phyloP scores from a whole-genome alignment of 2,329 filamentous ascomycete genomes.

The Penicillium sp. region DNA sequence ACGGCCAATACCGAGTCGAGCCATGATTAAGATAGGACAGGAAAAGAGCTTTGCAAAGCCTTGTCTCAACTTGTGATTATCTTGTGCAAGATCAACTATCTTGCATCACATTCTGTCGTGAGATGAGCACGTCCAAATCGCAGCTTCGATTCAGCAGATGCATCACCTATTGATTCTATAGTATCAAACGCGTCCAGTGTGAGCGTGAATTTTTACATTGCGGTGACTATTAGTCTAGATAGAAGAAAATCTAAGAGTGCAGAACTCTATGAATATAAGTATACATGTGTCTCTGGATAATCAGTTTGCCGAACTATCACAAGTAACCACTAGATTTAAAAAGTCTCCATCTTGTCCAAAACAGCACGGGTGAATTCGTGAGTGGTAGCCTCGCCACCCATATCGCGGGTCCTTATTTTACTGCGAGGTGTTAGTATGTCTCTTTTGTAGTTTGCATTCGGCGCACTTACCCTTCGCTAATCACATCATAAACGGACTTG shows the following conservation, averaged over 20 bases:
- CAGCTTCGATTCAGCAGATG: neutral
- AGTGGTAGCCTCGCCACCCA: slow-evolving; percentile 87
- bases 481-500: slow-evolving; percentile 71
- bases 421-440: slow-evolving; percentile 43
- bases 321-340: slow-evolving; percentile 31
- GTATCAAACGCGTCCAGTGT: neutral
- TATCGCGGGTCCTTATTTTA: slow-evolving; percentile 84
- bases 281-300: slow-evolving; percentile 11
- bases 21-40: neutral
- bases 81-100: neutral
- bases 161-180: neutral
- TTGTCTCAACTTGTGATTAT: no score
- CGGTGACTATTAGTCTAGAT: neutral
- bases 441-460: neutral
- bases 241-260: neutral
- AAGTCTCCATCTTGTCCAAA: slow-evolving; percentile 86
- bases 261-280: slow-evolving; percentile 13
- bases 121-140: neutral
- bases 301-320: slow-evolving; percentile 5
- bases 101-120: neutral
- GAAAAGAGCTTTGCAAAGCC: neutral
- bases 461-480: slow-evolving; percentile 76
- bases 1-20: neutral
- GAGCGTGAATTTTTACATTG: neutral
- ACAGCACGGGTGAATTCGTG: slow-evolving; percentile 94